These are phyloP conservation scores for Echites panduratus DNA, from an alignment of 257 asterid genomes.

Conservation along the genomic window DNA sequence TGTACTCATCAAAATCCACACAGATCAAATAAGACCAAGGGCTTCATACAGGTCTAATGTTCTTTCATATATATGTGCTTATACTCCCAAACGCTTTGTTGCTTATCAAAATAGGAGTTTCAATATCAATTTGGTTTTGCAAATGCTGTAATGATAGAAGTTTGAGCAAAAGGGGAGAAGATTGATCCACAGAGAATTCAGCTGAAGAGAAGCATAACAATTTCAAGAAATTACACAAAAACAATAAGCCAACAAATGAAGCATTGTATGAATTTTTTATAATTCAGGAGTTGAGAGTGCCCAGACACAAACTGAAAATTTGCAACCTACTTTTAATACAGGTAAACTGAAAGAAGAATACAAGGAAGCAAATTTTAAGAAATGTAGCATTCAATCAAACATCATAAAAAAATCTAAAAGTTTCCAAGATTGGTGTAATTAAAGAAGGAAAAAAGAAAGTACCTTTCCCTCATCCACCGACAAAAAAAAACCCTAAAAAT, in stretches of 20 bases:
- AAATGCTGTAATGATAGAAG: not conserved
- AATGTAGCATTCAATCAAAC: constrained; percentile 3
- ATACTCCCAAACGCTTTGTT: not conserved
- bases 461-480: not conserved
- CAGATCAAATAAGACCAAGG: not conserved
- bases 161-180: not conserved
- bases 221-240: not conserved
- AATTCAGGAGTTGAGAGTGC: too few relatives aligned
- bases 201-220: not conserved
- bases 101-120: not conserved
- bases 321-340: not conserved
- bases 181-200: not conserved
- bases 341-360: not conserved
- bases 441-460: not conserved
- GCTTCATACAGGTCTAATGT: not conserved
- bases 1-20: not conserved
- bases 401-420: not conserved
- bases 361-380: not conserved
- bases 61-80: not conserved
- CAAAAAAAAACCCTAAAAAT: not conserved
- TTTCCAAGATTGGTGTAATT: not conserved
- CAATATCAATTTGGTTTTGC: not conserved
- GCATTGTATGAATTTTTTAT: not conserved
- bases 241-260: not conserved
- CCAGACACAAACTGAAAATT: not conserved